Percentiles rank a stretch among this genome's conserved stretches.
Conservation (phyloP, 169 alveolate species). For the Plasmodium chabaudi region DNA sequence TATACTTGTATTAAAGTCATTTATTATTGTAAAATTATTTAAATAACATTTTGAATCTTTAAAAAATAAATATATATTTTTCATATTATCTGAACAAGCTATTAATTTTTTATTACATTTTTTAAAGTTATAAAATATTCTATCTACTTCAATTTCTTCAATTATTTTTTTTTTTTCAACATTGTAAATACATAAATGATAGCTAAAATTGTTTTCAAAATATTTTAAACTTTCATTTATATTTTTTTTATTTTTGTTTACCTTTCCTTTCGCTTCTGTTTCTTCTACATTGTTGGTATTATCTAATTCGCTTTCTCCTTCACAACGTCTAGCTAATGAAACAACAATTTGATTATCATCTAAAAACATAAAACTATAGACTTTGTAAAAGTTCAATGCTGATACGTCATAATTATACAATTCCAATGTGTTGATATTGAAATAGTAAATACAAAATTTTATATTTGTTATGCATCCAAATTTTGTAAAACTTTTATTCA, state of each 20-base stretch:
- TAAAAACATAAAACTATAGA: slow-evolving; percentile 28
- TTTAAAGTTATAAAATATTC: slow-evolving; percentile 19
- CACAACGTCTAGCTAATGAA: neutral
- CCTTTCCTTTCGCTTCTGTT: neutral
- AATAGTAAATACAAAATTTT: slow-evolving; percentile 34
- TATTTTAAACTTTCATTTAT: neutral
- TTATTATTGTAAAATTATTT: neutral
- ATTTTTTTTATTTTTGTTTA: neutral
- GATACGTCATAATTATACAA: slow-evolving; percentile 39
- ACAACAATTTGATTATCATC: slow-evolving; percentile 13
- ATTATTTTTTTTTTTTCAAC: slow-evolving; percentile 23
- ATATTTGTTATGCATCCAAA: slow-evolving; percentile 50
- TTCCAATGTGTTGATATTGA: neutral
- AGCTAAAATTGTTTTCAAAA: slow-evolving; percentile 1
- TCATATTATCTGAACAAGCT: slow-evolving; percentile 33
- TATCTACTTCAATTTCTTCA: slow-evolving; percentile 45
- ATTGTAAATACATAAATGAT: slow-evolving; percentile 37
- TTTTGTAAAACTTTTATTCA: slow-evolving; percentile 17
- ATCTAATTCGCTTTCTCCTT: neutral
- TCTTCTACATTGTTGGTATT: no score
- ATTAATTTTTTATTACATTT: slow-evolving; percentile 12
- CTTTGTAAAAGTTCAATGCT: slow-evolving; percentile 7
- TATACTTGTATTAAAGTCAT: slow-evolving; percentile 21
- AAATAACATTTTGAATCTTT: slow-evolving; percentile 4
- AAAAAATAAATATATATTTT: slow-evolving; percentile 65